These are phyloP conservation scores for Colletotrichum melonis DNA, from an alignment of 2,329 filamentous ascomycete species.

Conservation along the genomic window DNA sequence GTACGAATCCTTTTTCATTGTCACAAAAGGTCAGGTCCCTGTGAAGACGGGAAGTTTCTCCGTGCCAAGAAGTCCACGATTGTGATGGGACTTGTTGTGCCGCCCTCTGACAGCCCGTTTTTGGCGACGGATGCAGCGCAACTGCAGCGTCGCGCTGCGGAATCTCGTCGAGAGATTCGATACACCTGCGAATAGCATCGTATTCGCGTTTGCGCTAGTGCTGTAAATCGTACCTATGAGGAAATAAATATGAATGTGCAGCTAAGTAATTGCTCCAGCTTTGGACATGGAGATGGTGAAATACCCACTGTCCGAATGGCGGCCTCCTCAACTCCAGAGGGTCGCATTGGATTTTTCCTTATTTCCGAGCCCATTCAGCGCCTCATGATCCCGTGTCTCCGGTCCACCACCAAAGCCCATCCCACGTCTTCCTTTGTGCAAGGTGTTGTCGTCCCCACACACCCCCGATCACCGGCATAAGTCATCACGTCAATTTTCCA, in stretches of 20 bases:
- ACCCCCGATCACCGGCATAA: constrained; percentile 7
- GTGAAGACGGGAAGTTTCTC: not conserved
- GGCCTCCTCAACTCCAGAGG: too few relatives aligned
- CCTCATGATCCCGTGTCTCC: not conserved
- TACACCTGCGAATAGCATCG: not conserved
- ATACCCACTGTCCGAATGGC: too few relatives aligned
- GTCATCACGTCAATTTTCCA: constrained; percentile 26
- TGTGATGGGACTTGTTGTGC: not conserved
- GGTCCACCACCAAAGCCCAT: not conserved
- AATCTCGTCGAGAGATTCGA: not conserved
- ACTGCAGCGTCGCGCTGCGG: too few relatives aligned
- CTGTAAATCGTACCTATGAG: not conserved
- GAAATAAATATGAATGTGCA: too few relatives aligned
- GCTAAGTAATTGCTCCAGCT: too few relatives aligned
- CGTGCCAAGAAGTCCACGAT: not conserved
- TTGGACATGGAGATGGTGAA: too few relatives aligned
- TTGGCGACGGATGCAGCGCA: not conserved
- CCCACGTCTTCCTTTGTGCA: not conserved
- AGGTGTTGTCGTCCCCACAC: not conserved
- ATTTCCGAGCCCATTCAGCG: not conserved
- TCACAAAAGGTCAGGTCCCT: not conserved
- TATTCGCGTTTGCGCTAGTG: not conserved
- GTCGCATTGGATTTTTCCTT: not conserved
- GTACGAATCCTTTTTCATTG: too few relatives aligned
- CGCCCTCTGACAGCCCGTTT: not conserved